phyloP scores from a whole-genome alignment of 768 basidiomycete genomes.

The Pulveroboletus frians region DNA sequence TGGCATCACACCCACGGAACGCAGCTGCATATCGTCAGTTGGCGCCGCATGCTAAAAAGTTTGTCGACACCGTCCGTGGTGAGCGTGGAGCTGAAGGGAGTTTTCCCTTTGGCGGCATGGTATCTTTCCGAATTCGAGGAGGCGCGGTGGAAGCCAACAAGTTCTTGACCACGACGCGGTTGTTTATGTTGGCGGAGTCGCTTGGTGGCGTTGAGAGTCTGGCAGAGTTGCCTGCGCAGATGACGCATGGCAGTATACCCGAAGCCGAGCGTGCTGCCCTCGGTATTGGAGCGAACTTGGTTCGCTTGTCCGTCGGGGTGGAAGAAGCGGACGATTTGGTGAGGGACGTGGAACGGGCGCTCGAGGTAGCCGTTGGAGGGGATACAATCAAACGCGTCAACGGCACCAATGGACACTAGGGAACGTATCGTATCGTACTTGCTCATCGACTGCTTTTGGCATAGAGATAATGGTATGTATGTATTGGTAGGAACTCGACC shows the following conservation, averaged over 20 bases:
- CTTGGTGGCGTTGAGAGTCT: conserved; percentile 91
- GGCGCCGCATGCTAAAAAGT: conserved; percentile 64
- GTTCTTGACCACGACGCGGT: conserved; percentile 59
- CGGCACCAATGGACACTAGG: not conserved
- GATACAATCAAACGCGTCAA: not conserved
- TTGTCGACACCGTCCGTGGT: conserved; percentile 40
- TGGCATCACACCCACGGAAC: conserved; percentile 61
- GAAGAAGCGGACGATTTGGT: conserved; percentile 85
- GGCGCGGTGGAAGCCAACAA: conserved; percentile 50
- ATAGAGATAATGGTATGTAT: too few species aligned
- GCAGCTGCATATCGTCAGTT: conserved; percentile 57
- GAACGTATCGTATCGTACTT: not conserved
- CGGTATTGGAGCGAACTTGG: conserved; percentile 73
- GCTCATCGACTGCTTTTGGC: not conserved
- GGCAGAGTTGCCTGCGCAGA: conserved; percentile 78
- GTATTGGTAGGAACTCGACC: too few species aligned
- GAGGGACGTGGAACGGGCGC: conserved; percentile 25
- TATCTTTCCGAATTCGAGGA: conserved; percentile 62
- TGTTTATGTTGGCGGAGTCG: conserved; percentile 84
- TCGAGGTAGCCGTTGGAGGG: conserved; percentile 14
- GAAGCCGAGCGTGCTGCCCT: conserved; percentile 57
- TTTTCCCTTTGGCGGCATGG: conserved; percentile 90
- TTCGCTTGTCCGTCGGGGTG: conserved; percentile 81
- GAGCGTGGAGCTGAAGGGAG: conserved; percentile 38
- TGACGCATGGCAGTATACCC: conserved; percentile 84